phyloP scores from a whole-genome alignment of 2,329 filamentous ascomycete species.

The Colletotrichum orchidophilum region DNA sequence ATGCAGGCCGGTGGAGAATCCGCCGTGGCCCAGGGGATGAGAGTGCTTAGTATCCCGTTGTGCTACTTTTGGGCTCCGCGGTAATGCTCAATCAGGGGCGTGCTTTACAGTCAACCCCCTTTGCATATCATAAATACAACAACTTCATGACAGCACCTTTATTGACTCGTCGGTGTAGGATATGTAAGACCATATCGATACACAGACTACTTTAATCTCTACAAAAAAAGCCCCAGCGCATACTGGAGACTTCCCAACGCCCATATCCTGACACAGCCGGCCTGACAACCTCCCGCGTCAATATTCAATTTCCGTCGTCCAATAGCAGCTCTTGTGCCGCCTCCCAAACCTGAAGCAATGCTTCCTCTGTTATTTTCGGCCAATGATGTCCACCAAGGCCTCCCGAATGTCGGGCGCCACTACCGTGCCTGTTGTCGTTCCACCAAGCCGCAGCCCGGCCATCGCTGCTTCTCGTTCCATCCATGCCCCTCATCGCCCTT shows the following conservation, averaged over 20 bases:
- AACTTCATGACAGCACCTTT: background rate
- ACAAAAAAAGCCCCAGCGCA: background rate
- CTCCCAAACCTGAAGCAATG: slow-evolving; percentile 43
- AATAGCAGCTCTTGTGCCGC: slow-evolving; percentile 43
- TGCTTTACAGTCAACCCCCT: background rate
- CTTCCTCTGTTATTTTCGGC: slow-evolving; percentile 25
- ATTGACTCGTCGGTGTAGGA: background rate
- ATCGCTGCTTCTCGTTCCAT: slow-evolving; percentile 19
- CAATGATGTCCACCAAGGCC: background rate
- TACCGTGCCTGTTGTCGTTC: background rate
- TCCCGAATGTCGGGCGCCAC: background rate
- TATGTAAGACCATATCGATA: background rate
- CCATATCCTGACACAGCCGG: slow-evolving; percentile 9
- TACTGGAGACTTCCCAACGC: background rate
- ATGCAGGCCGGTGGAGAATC: slow-evolving; percentile 53
- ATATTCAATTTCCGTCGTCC: slow-evolving; percentile 35
- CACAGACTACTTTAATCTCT: background rate
- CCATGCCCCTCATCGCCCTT: slow-evolving; percentile 14
- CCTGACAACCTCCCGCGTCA: background rate
- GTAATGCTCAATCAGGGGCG: background rate
- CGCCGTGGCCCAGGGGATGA: slow-evolving; percentile 1
- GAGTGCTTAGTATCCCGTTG: background rate
- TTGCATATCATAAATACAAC: background rate
- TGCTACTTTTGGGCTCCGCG: background rate
- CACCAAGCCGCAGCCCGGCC: slow-evolving; percentile 33